A percentile compares a stretch with the other conserved stretches of the same genome.
phyloP scores from a whole-genome alignment of 371 early-diverging fungal genomes.

The Polyrhizophydium stewartii region DNA sequence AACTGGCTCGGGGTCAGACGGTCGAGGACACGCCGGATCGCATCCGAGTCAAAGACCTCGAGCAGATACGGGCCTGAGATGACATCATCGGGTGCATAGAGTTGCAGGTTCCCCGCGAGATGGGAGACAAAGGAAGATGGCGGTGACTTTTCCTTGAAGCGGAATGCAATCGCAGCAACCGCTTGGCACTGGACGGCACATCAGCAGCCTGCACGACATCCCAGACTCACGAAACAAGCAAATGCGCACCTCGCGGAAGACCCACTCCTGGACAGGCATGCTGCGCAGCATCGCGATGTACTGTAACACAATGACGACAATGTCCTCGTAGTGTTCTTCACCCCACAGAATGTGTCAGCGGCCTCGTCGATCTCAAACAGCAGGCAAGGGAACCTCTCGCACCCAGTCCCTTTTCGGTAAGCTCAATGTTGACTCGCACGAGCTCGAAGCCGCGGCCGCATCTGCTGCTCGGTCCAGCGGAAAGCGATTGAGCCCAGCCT shows the following conservation, averaged over 20 bases:
- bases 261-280: slow-evolving; percentile 67
- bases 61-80: slow-evolving; percentile 66
- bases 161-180: slow-evolving; percentile 66
- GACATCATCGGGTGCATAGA: slow-evolving; percentile 62
- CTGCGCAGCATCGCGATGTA: slow-evolving; percentile 76
- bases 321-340: slow-evolving; percentile 64
- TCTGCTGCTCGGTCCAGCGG: slow-evolving; percentile 63
- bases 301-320: slow-evolving; percentile 76
- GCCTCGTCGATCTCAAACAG: slow-evolving; percentile 6
- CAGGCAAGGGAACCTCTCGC: no score
- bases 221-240: not conserved
- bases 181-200: slow-evolving; percentile 41
- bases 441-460: slow-evolving; percentile 58
- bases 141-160: slow-evolving; percentile 73
- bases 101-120: slow-evolving; percentile 43
- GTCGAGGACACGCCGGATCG: slow-evolving; percentile 29
- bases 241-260: slow-evolving; percentile 58
- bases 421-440: slow-evolving; percentile 71
- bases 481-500: slow-evolving; percentile 79
- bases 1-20: slow-evolving; percentile 68
- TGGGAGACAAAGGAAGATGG: slow-evolving; percentile 33
- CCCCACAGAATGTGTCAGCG: no score
- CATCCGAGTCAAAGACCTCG: slow-evolving; percentile 25
- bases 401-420: slow-evolving; percentile 80
- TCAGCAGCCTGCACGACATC: no score